Base-by-base conservation (phyloP, 768 basidiomycete genomes). In the Leccinum longicurvipes region DNA sequence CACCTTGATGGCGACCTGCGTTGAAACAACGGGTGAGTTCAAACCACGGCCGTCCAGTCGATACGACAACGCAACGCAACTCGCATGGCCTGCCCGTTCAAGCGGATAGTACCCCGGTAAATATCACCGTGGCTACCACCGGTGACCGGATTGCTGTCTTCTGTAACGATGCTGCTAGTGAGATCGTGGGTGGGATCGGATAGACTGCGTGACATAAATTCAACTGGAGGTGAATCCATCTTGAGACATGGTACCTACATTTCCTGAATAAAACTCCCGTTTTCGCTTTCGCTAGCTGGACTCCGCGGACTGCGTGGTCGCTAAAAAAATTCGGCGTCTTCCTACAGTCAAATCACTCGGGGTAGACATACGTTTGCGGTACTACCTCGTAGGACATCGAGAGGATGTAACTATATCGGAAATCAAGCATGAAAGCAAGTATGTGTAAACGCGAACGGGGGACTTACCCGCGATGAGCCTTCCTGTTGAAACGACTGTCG, bases 101-200 rank as follows among this genome's bases (percentile, higher is more conserved):
- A 0, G 19, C 34, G 58, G 57, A 66, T 54, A 1, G 27, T 62
- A 2, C 62, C 65, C 29, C 53, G 49, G 54, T 66, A 59, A 24
- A 67, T 58, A 27, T 66, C 65, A 1, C 60, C 57, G 4, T 67
- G 60, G 27, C 57, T 62, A n/a, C 65, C 65, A 1, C 57, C 57
- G 41, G 62, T 46, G 21, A 66, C 60, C 4, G 63, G 65, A 29
- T 53, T 29, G 17, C 6, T 36, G 2, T 50, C 56, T 9, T 64
- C 65, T 9, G 34, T 45, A 0, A 42, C 3, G 24, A 66, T 62
- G 4, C 6, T 56, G 1, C 47, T 45, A n/a, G 59, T 64, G 17
- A 66, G 64, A 41, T 66, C 54, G n/a, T 53, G 31, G 14, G 17
- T 19, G 42, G 55, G 52, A 24, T 34, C 15, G 8, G 60, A 61